These are phyloP conservation scores for Ceratocystis ficicola DNA, from an alignment of 2,329 filamentous ascomycete species.

Conservation along the genomic window DNA sequence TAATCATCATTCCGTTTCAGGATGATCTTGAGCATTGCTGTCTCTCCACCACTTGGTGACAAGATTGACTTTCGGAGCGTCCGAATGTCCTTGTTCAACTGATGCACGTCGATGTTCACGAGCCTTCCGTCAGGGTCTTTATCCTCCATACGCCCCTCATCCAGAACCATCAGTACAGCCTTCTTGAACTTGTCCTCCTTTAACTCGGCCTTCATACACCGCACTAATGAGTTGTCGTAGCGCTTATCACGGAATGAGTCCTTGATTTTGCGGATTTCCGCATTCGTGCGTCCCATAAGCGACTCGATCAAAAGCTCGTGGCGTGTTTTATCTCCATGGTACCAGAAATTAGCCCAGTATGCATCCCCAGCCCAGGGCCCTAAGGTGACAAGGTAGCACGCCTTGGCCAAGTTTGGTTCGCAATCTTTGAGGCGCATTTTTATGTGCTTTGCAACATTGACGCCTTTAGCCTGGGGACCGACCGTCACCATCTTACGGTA, in stretches of 20 bases:
- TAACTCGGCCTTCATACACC: slow-evolving; percentile 84
- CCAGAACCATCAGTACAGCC: slow-evolving; percentile 70
- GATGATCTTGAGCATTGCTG: slow-evolving; percentile 74
- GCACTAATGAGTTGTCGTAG: slow-evolving; percentile 65
- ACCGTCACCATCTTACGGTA: slow-evolving; percentile 87
- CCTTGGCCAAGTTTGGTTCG: slow-evolving; percentile 70
- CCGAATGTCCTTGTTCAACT: slow-evolving; percentile 60
- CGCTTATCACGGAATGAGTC: slow-evolving; percentile 83
- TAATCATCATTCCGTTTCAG: slow-evolving; percentile 70
- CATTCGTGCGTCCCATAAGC: slow-evolving; percentile 78
- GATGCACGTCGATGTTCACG: slow-evolving; percentile 43
- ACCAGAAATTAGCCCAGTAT: slow-evolving; percentile 98
- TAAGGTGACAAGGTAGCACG: slow-evolving; percentile 77
- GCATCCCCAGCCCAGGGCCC: slow-evolving; percentile 87
- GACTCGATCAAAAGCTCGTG: slow-evolving; percentile 86
- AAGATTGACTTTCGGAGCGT: slow-evolving; percentile 56
- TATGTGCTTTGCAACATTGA: slow-evolving; percentile 78
- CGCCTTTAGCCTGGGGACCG: slow-evolving; percentile 57
- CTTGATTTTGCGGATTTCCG: slow-evolving; percentile 80
- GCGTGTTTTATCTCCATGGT: slow-evolving; percentile 72
- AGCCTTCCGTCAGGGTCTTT: slow-evolving; percentile 50
- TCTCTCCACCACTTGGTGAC: slow-evolving; percentile 71
- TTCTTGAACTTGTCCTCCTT: slow-evolving; percentile 94
- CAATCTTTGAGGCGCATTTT: slow-evolving; percentile 62
- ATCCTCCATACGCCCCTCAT: slow-evolving; percentile 75